Conservation (phyloP, 768 basidiomycete species). For the Flagelloscypha sp. region DNA sequence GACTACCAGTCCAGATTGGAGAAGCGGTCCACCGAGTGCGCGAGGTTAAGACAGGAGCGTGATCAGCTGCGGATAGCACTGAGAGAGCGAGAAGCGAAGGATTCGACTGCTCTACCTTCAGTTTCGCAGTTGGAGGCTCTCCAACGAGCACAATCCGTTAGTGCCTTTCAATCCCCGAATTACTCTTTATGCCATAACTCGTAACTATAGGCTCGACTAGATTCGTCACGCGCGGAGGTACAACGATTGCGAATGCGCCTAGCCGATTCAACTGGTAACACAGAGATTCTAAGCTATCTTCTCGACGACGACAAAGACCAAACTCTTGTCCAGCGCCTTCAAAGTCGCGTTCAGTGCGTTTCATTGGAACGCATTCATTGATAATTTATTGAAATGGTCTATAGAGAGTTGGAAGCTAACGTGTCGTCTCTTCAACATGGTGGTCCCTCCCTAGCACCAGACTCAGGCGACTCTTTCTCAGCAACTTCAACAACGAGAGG, state of each 20-base stretch:
- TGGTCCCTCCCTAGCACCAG: conserved; percentile 37
- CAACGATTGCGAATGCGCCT: conserved; percentile 64
- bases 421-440: too few relatives aligned
- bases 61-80: conserved; percentile 61
- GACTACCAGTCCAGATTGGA: conserved; percentile 53
- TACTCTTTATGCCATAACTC: too few relatives aligned
- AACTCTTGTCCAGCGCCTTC: too few relatives aligned
- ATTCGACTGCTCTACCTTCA: conserved; percentile 47
- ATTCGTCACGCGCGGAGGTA: conserved; percentile 62
- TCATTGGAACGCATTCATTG: too few relatives aligned
- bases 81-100: conserved; percentile 59
- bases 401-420: too few relatives aligned
- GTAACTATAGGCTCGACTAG: conserved; percentile 73
- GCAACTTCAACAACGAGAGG: conserved; percentile 57
- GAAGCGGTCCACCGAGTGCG: conserved; percentile 60
- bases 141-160: too few relatives aligned
- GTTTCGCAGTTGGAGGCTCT: conserved; percentile 58
- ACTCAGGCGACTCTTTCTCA: conserved; percentile 42
- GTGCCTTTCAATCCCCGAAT: too few relatives aligned
- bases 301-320: conserved; percentile 48
- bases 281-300: conserved; percentile 68
- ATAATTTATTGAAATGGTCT: too few relatives aligned
- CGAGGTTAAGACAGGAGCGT: conserved; percentile 62
- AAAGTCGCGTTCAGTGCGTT: too few relatives aligned
- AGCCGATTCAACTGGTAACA: conserved; percentile 65